A percentile compares a stretch with the other conserved stretches of the same genome.
Conservation (phyloP, 2,329 filamentous ascomycete genomes). For the Cercospora sp. region DNA sequence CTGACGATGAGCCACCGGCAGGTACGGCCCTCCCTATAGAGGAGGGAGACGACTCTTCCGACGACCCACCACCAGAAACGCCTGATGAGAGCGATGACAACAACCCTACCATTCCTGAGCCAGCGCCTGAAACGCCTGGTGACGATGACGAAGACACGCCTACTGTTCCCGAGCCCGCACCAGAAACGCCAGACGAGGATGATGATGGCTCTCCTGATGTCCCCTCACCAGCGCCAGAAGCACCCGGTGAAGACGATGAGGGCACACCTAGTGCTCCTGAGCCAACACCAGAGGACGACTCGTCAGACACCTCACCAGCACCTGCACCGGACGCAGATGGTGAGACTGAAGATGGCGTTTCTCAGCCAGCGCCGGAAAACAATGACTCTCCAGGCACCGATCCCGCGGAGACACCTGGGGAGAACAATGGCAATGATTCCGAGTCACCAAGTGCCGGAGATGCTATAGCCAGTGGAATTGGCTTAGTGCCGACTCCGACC, state of each 20-base stretch:
- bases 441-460: background rate
- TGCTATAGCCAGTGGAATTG: slow-evolving; percentile 9
- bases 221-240: background rate
- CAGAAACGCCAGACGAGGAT: background rate
- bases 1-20: background rate
- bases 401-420: background rate
- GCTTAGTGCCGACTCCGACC: background rate
- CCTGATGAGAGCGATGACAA: background rate
- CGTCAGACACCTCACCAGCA: background rate
- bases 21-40: background rate
- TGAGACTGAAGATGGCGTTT: background rate
- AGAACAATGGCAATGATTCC: background rate
- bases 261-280: background rate
- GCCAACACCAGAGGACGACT: background rate
- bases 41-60: background rate
- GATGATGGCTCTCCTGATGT: background rate
- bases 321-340: background rate
- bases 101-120: background rate
- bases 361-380: background rate
- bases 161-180: background rate
- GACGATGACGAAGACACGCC: background rate
- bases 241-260: background rate
- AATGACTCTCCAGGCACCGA: background rate
- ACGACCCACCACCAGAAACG: background rate
- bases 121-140: background rate